A percentile compares a stretch with the other conserved stretches of the same genome.
Conservation (phyloP, 345 rosid genomes). For the Populus alba region DNA sequence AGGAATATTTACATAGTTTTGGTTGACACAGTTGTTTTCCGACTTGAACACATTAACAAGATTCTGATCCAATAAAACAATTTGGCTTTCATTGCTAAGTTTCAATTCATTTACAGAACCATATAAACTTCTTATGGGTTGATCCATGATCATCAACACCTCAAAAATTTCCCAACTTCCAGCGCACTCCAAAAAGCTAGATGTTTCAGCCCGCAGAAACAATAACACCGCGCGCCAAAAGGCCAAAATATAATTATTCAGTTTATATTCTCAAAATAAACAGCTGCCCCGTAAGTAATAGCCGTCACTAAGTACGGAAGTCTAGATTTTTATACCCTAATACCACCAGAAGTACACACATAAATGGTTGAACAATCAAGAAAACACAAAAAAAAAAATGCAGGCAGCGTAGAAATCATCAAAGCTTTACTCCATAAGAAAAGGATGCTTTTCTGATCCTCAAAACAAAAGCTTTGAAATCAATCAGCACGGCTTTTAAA, state of each 20-base stretch:
- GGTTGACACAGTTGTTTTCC: constrained; percentile 1
- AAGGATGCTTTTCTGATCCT: background rate
- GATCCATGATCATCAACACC: constrained; percentile 43
- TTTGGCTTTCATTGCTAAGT: constrained; percentile 15
- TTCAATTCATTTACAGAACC: constrained; percentile 29
- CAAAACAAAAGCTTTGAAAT: background rate
- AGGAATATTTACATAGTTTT: constrained; percentile 18
- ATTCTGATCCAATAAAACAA: constrained; percentile 16
- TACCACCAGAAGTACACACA: constrained; percentile 7
- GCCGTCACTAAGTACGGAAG: constrained; percentile 1
- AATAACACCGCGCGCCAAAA: constrained; percentile 3
- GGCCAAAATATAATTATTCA: background rate
- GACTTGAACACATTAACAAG: constrained; percentile 9
- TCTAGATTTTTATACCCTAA: constrained; percentile 12
- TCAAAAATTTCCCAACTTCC: background rate
- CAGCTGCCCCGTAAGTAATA: constrained; percentile 7
- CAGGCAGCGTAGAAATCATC: background rate
- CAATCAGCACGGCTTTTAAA: background rate
- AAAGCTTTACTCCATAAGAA: background rate
- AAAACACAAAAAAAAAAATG: background rate
- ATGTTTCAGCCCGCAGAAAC: background rate
- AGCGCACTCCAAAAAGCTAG: background rate
- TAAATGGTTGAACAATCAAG: background rate
- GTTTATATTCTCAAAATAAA: background rate
- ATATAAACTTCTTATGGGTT: constrained; percentile 16